phyloP scores from a whole-genome alignment of 169 alveolate genomes.

The Eimeria sp. region DNA sequence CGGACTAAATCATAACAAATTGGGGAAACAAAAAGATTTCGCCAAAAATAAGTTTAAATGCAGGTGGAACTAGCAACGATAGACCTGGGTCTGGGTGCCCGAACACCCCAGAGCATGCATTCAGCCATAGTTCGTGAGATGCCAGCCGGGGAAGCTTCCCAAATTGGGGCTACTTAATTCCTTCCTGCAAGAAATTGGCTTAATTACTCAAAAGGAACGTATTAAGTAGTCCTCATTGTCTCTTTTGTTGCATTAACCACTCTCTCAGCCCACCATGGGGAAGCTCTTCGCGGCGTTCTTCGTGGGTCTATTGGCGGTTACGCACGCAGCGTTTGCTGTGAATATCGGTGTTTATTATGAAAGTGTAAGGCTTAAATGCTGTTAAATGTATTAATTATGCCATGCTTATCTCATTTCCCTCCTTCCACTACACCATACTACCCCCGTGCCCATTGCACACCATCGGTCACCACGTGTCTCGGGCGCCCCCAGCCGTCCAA shows the following conservation, averaged over 20 bases:
- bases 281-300: neutral
- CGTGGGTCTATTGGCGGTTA: neutral
- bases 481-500: neutral
- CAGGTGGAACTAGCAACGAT: neutral
- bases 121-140: neutral
- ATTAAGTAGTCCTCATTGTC: neutral
- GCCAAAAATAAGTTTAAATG: neutral
- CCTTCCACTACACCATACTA: neutral
- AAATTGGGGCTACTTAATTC: neutral
- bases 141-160: neutral
- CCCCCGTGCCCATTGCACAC: neutral
- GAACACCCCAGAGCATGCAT: neutral
- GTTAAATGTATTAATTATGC: neutral
- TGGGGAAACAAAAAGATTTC: neutral
- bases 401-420: neutral
- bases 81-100: neutral
- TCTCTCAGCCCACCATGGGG: neutral
- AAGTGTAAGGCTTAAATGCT: neutral
- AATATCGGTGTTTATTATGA: conserved; percentile 32
- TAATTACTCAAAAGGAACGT: neutral
- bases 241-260: neutral
- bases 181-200: neutral
- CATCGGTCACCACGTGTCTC: conserved; percentile 15
- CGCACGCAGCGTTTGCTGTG: neutral
- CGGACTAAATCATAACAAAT: neutral